phyloP scores from a whole-genome alignment of 2,329 filamentous ascomycete genomes.

The Neonectria sp. region DNA sequence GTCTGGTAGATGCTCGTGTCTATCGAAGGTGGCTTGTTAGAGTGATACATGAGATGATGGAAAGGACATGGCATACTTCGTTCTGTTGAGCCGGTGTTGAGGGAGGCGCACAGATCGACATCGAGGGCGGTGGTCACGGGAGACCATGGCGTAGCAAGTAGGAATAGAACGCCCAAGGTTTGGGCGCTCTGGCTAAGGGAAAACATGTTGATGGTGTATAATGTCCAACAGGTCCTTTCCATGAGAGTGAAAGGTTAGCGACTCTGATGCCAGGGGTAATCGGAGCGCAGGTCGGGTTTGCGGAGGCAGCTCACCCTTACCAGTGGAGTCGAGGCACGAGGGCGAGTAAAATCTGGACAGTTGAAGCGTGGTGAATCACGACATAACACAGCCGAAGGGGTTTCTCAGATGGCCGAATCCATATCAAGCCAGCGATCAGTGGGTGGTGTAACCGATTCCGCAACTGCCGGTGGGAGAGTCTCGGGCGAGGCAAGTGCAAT shows the following conservation, averaged over 20 bases:
- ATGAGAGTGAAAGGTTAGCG: conserved; percentile 12
- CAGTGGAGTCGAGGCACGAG: conserved; percentile 29
- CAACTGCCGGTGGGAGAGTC: conserved; percentile 29
- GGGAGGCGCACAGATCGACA: conserved; percentile 53
- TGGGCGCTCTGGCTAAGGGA: conserved; percentile 37
- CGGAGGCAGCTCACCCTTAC: conserved; percentile 41
- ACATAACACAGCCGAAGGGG: conserved; percentile 40
- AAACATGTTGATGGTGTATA: conserved; percentile 41
- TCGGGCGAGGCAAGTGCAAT: conserved; percentile 28
- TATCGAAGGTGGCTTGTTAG: conserved; percentile 45
- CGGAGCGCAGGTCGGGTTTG: conserved; percentile 11
- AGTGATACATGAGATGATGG: neutral
- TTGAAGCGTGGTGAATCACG: conserved; percentile 42
- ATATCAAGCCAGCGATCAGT: conserved; percentile 42
- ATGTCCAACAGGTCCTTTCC: conserved; percentile 30
- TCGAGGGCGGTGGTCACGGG: conserved; percentile 46
- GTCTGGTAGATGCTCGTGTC: conserved; percentile 74
- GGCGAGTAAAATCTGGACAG: conserved; percentile 39
- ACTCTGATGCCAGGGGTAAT: neutral
- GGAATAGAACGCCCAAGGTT: conserved; percentile 39
- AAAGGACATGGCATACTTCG: conserved; percentile 49
- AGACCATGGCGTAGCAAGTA: conserved; percentile 46
- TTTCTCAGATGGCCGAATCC: conserved; percentile 41
- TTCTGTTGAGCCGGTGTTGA: conserved; percentile 54
- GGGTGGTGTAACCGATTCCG: conserved; percentile 34